Evolutionary conservation across 1,284 basidiomycete genomes (phyloP).

Genomic region (Ustilago loliicola): DNA sequence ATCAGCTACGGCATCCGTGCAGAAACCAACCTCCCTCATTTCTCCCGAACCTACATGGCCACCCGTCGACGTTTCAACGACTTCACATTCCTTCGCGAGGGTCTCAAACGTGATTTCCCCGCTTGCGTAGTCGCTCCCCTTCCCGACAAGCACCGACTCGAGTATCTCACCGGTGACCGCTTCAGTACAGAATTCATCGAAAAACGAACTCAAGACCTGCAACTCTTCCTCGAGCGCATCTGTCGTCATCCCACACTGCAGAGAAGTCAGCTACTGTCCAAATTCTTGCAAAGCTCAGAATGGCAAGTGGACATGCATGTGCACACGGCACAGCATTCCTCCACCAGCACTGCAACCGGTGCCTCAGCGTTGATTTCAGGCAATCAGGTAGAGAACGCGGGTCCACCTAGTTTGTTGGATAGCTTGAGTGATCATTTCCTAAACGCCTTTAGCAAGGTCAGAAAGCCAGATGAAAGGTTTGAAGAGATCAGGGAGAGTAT

Average conservation of each 20-base stretch:
- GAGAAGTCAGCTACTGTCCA: slow-evolving; percentile 85
- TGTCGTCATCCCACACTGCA: slow-evolving; percentile 94
- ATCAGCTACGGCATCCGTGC: slow-evolving; percentile 93
- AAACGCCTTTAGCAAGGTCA: slow-evolving; percentile 92
- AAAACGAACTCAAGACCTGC: slow-evolving; percentile 85
- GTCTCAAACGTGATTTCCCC: slow-evolving; percentile 91
- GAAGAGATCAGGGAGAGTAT: slow-evolving; percentile 88
- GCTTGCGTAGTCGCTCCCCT: slow-evolving; percentile 95
- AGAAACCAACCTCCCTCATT: slow-evolving; percentile 86
- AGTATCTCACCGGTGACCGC: slow-evolving; percentile 93
- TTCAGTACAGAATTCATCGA: slow-evolving; percentile 98
- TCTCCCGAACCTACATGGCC: slow-evolving; percentile 75
- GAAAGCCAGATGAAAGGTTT: slow-evolving; percentile 96
- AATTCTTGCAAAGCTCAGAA: slow-evolving; percentile 96
- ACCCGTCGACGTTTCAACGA: slow-evolving; percentile 93
- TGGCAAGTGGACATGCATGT: slow-evolving; percentile 76
- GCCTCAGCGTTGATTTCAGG: slow-evolving; percentile 25
- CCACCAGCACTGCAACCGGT: slow-evolving; percentile 17
- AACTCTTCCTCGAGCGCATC: slow-evolving; percentile 91
- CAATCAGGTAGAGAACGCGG: slow-evolving; percentile 38
- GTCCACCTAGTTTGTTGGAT: slow-evolving; percentile 73
- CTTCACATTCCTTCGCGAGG: slow-evolving; percentile 91
- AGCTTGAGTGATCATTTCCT: slow-evolving; percentile 94
- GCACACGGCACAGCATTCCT: slow-evolving; percentile 54
- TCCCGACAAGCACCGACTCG: slow-evolving; percentile 94